Evolutionary conservation across 2,329 filamentous ascomycete genomes (phyloP), one percentile per base, ranked within the genome.

Genomic region (Dactylellina leptospora): DNA sequence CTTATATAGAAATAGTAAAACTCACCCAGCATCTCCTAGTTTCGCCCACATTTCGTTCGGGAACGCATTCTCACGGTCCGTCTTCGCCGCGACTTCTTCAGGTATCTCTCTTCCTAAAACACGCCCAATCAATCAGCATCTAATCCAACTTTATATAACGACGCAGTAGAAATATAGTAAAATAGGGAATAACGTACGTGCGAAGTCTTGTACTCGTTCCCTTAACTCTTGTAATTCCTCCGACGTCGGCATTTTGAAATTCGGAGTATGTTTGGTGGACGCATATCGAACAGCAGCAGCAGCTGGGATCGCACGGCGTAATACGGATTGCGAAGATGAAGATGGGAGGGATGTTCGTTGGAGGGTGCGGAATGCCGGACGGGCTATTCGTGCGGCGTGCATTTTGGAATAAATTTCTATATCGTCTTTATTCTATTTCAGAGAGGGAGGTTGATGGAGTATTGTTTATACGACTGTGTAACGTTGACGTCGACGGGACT

Each of bases 11-110:
- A 13, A 16, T 23, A 51, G 13, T 16, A 6, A 16, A 38, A 11
- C 72, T 40, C 79, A 84, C 78, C 87, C 95, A 30, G 95, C 95
- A 75, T 92, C 90, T 74, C 95, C 95, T 53, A 99, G 84, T 82
- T 96, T 97, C 79, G 85, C 84, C 95, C 95, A 99, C 89, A 99
- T 93, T 4, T 90, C 87, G 54, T 87, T 85, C 2, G 95, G 95
- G 80, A 99, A 99, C 51, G 87, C 87, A 84, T 97, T 97, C 78
- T 84, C 84, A 78, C 86, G 86, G 82, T 99, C 93, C n/a, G 92
- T 96, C 62, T 83, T 83, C 9, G 90, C 85, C 0, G 93, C 95
- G 11, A 97, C 82, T 75, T 92, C 88, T 79, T 92, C 90, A 18
- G 92, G 82, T 64, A 97, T 93, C 80, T 97, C 92, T 77, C 93